Evolutionary conservation across 2,329 filamentous ascomycete species (phyloP).

Genomic region (Monosporascus sp.): DNA sequence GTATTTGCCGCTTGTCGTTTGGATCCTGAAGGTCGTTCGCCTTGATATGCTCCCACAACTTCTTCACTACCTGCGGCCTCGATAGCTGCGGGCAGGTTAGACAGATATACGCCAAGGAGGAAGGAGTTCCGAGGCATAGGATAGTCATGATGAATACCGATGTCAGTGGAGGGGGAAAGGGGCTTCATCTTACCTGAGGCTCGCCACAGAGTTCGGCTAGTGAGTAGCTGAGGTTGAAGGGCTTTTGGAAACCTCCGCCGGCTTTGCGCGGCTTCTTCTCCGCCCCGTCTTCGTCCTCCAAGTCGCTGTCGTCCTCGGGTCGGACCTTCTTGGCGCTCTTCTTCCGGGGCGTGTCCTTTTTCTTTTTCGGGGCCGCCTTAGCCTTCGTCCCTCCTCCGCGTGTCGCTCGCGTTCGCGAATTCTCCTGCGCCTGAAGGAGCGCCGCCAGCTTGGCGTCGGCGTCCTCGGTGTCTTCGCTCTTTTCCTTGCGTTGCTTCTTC

Average conservation of each 20-base stretch:
- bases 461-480: constrained; percentile 58
- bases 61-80: constrained; percentile 91
- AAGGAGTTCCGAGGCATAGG: background rate
- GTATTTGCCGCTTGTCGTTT: constrained; percentile 83
- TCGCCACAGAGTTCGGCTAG: constrained; percentile 68
- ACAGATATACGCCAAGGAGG: background rate
- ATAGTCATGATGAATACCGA: background rate
- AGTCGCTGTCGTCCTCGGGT: constrained; percentile 74
- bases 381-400: constrained; percentile 62
- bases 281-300: constrained; percentile 56
- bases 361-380: constrained; percentile 53
- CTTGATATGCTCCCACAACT: constrained; percentile 94
- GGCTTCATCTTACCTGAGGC: constrained; percentile 47
- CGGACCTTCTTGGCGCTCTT: constrained; percentile 73
- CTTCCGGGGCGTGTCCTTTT: constrained; percentile 58
- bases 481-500: constrained; percentile 62
- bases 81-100: constrained; percentile 59
- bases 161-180: background rate
- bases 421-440: constrained; percentile 87
- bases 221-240: constrained; percentile 66
- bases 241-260: constrained; percentile 89
- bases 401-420: constrained; percentile 68
- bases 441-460: constrained; percentile 85
- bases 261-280: constrained; percentile 68
- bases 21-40: constrained; percentile 84